phyloP scores from a whole-genome alignment of 805 yeast genomes.

The Starmerella sirachaensis region DNA sequence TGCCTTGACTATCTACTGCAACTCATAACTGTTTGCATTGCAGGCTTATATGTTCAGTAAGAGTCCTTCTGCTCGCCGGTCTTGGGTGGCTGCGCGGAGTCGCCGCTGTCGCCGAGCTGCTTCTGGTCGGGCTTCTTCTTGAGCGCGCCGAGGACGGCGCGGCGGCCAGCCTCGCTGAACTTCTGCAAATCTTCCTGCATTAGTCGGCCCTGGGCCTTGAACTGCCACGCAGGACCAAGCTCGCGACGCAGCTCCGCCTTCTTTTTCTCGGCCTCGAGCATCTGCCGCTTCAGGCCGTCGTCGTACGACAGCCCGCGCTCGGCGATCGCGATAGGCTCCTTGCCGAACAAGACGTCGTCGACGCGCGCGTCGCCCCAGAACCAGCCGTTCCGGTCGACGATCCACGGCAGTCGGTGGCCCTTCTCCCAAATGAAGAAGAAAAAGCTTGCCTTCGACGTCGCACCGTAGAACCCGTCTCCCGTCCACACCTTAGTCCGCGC shows the following conservation, averaged over 20 bases:
- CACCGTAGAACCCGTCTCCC: conserved; percentile 79
- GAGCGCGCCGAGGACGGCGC: conserved; percentile 18
- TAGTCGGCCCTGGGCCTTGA: conserved; percentile 37
- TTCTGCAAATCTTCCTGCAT: conserved; percentile 35
- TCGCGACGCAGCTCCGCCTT: conserved; percentile 41
- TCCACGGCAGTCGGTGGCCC: conserved; percentile 49
- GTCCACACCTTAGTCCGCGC: conserved; percentile 64
- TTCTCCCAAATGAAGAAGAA: conserved; percentile 59
- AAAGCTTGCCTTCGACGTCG: conserved; percentile 61
- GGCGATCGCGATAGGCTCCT: conserved; percentile 63
- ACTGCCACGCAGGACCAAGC: conserved; percentile 50
- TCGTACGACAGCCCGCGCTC: conserved; percentile 58
- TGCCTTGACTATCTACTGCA: too few relatives aligned
- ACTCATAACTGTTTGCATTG: too few relatives aligned
- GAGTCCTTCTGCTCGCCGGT: too few relatives aligned
- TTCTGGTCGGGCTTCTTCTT: conserved; percentile 7
- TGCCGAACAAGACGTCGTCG: conserved; percentile 69
- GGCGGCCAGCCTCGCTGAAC: conserved; percentile 20
- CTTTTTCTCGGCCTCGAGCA: conserved; percentile 38
- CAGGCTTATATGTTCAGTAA: too few relatives aligned
- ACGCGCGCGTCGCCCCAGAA: conserved; percentile 90
- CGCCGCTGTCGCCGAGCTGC: background rate
- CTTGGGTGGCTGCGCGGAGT: background rate
- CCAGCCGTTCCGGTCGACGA: conserved; percentile 75
- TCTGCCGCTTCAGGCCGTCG: conserved; percentile 41